phyloP scores from a whole-genome alignment of 2,329 filamentous ascomycete species.

The Fonsecaea pugnacius region DNA sequence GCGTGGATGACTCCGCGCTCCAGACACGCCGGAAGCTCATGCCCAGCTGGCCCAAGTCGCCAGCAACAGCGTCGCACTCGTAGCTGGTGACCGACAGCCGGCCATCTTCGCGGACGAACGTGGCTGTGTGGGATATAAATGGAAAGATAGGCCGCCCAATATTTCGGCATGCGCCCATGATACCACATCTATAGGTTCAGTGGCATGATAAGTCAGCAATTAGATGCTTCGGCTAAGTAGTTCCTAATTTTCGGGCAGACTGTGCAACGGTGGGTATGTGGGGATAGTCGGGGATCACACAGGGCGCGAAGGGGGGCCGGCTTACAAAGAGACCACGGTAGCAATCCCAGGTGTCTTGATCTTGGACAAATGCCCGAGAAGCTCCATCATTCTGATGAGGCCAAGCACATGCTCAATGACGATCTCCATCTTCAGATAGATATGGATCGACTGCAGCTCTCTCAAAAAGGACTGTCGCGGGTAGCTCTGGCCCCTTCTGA shows the following conservation, averaged over 20 bases:
- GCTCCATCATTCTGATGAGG: slow-evolving; percentile 42
- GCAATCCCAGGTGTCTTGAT: slow-evolving; percentile 44
- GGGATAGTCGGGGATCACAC: background rate
- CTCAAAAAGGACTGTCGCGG: slow-evolving; percentile 44
- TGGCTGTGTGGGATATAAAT: slow-evolving; percentile 33
- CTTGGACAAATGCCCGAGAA: slow-evolving; percentile 44
- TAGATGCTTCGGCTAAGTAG: background rate
- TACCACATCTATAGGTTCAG: slow-evolving; percentile 26
- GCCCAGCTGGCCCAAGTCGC: slow-evolving; percentile 13
- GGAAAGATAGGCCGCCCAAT: slow-evolving; percentile 34
- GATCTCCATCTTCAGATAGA: slow-evolving; percentile 43
- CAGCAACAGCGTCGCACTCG: slow-evolving; percentile 8
- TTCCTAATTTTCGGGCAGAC: background rate
- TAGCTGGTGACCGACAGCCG: slow-evolving; percentile 11
- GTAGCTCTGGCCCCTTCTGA: slow-evolving; percentile 27
- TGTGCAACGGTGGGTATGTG: background rate
- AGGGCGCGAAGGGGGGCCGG: background rate
- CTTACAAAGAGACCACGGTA: slow-evolving; percentile 41
- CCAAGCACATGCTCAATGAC: slow-evolving; percentile 44
- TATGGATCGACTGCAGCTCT: slow-evolving; percentile 44
- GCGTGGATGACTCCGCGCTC: background rate
- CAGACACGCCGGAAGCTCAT: slow-evolving; percentile 37
- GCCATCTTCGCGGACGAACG: slow-evolving; percentile 20
- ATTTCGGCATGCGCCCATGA: slow-evolving; percentile 36
- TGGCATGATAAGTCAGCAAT: slow-evolving; percentile 3